Evolutionary conservation across 1,139 yeast genomes (phyloP).

Genomic region (Hyphopichia wangnamkhiaoensis): DNA sequence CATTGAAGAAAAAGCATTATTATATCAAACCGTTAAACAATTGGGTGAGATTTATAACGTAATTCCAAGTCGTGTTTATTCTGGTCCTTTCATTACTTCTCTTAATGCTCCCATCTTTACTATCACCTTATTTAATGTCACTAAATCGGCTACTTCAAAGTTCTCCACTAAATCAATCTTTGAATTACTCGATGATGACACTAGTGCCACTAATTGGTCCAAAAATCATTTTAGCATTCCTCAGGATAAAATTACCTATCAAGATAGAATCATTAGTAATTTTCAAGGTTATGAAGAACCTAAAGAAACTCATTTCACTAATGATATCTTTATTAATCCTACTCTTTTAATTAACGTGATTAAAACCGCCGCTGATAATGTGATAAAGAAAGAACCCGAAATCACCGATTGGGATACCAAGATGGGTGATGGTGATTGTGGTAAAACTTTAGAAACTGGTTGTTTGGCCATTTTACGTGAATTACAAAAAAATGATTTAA

Average conservation of each 20-base stretch:
- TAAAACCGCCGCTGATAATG: slow-evolving; percentile 34
- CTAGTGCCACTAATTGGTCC: slow-evolving; percentile 43
- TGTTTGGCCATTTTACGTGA: slow-evolving; percentile 61
- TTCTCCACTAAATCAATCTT: slow-evolving; percentile 36
- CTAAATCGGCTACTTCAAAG: slow-evolving; percentile 19
- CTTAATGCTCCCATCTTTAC: slow-evolving; percentile 55
- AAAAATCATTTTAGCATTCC: slow-evolving; percentile 4
- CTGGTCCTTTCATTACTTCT: slow-evolving; percentile 52
- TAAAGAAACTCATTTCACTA: slow-evolving; percentile 15
- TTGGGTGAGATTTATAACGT: slow-evolving; percentile 37
- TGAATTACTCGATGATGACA: slow-evolving; percentile 36
- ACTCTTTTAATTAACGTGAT: slow-evolving; percentile 27
- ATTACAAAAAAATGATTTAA: slow-evolving; percentile 32
- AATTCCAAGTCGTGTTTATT: slow-evolving; percentile 40
- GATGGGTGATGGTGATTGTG: slow-evolving; percentile 92
- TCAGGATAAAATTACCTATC: slow-evolving; percentile 25
- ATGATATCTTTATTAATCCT: slow-evolving; percentile 34
- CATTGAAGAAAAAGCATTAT: slow-evolving; percentile 42
- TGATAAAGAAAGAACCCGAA: slow-evolving; percentile 58
- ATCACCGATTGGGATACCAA: slow-evolving; percentile 74
- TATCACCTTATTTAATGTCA: slow-evolving; percentile 46
- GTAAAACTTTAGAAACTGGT: slow-evolving; percentile 75
- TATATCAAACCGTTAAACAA: slow-evolving; percentile 26
- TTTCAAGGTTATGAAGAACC: slow-evolving; percentile 33
- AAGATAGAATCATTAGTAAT: slow-evolving; percentile 35